Base-by-base conservation (phyloP, 2,329 filamentous ascomycete species). In the Colletotrichum sp. region DNA sequence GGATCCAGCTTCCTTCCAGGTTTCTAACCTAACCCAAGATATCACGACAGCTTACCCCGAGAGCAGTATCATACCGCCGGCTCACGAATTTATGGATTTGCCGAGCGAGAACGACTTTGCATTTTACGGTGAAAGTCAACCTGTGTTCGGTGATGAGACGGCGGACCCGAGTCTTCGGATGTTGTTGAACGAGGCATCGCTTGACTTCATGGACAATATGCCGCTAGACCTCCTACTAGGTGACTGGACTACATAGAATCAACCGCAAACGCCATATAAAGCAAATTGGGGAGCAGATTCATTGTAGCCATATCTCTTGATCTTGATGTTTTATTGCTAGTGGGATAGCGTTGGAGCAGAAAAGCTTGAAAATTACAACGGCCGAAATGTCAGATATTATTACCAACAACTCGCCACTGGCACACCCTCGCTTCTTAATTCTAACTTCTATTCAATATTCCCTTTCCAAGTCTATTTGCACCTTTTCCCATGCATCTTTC, bases 101-200 rank as follows among this genome's bases (percentile, higher is more conserved):
- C 71, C 59, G 15, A 65, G 67, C 22, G 67, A 74, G 28, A 74
- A 74, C 12, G 67, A 71, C n/a, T 74, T 65, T 48, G 57, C 71
- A 1, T 74, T 65, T 34, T 57, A 64, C 16, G 67, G 59, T 3
- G 44, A 71, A 59, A 65, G 16, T 44, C 59, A 74, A n/a, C 24
- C 67, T 15, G 48, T 24, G n/a, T 69, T 73, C 5, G 34, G 52
- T 2, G 48, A 73, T 12, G 64, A 68, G 5, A 16, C 44, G 5
- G 28, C 64, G 0, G 70, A 73, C 15, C 59, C 64, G 5, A 68
- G 60, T 3, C 26, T 75, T 1, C 70, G 73, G 2, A 65, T 72
- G 73, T 22, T 69, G 10, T 10, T 75, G 7, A 64, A 73, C 22
- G 44, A 72, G 15, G 65, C 32, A 1, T 60, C 64, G 4, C 32